Evolutionary conservation across 805 yeast genomes (phyloP), one percentile per base, ranked within the genome.

Genomic region (Myxozyma sirexii): DNA sequence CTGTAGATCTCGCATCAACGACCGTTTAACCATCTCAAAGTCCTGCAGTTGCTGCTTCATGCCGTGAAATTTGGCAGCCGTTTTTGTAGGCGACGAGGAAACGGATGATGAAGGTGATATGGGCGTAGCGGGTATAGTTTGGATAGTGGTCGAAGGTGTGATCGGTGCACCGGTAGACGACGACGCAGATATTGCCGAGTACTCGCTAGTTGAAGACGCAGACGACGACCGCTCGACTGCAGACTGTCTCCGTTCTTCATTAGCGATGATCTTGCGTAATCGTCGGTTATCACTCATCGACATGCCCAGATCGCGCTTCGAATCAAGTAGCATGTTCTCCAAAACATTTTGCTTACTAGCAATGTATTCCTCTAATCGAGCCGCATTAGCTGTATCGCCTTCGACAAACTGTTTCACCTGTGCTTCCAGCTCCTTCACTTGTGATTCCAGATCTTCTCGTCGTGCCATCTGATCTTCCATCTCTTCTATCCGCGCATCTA

Each of bases 1-100:
- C 46, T 71, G 71, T 15, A 71, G 59, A 35, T 71, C 73, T 0
- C 65, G 61, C 70, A 71, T 69, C 31, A 71, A 61, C 27, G 70
- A 63, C 33, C 63, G 59, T 52, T 71, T 71, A 19, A 66, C 48
- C 15, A 63, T 44, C n/a, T 70, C 69, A 41, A 66, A 64, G 13
- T 68, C 71, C n/a, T 37, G 24, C 13, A 49, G 50, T 43, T 62
- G 63, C 21, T 61, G 57, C 51, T 58, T 58, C 57, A 50, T 38
- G 15, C 56, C n/a, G 35, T 55, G 56, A 39, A 53, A 51, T 19
- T 56, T 52, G n/a, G 48, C 59, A 2, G 53, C 53, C 10, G 53
- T 37, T 51, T 57, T 57, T 13, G 57, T 51, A 3, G 65, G 62
- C 8, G 65, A 61, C 3, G 65, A 52, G 7, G 53, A 21, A 8